phyloP scores from a whole-genome alignment of 495 filamentous ascomycete genomes.

The Aspergillus funiculosus region DNA sequence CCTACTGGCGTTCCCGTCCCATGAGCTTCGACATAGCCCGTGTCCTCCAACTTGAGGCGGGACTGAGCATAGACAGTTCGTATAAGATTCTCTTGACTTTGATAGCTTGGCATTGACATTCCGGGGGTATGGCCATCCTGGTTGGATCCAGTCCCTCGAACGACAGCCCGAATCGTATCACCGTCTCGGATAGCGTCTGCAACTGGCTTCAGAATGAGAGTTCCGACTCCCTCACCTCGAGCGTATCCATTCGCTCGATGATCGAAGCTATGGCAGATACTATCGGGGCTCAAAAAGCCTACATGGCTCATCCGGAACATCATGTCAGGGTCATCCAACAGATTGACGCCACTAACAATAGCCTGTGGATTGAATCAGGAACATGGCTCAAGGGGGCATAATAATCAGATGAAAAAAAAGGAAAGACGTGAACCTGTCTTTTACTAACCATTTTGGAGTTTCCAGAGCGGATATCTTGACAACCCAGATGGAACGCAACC shows the following conservation, averaged over 20 bases:
- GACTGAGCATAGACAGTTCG: slow-evolving; percentile 19
- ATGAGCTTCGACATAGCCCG: slow-evolving; percentile 27
- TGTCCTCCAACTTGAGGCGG: slow-evolving; percentile 17
- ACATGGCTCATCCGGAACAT: slow-evolving; percentile 9
- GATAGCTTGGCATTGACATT: slow-evolving; percentile 15
- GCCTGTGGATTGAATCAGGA: slow-evolving; percentile 10
- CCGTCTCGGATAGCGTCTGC: slow-evolving; percentile 21
- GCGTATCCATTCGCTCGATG: slow-evolving; percentile 27
- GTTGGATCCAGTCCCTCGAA: slow-evolving; percentile 41
- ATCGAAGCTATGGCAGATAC: slow-evolving; percentile 29
- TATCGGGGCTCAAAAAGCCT: slow-evolving; percentile 17
- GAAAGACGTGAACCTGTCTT: too few relatives aligned
- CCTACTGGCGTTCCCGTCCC: slow-evolving; percentile 37
- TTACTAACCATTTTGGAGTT: slow-evolving; percentile 25
- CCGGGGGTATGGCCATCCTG: slow-evolving; percentile 30
- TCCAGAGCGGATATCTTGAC: slow-evolving; percentile 29
- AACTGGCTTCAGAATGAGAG: slow-evolving; percentile 29
- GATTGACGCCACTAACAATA: slow-evolving; percentile 28
- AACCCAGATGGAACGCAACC: slow-evolving; percentile 33
- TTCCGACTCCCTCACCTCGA: slow-evolving; percentile 32
- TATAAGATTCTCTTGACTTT: slow-evolving; percentile 26
- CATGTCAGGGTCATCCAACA: slow-evolving; percentile 24
- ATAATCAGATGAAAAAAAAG: too few relatives aligned
- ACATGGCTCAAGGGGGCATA: too few relatives aligned
- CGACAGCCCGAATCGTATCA: slow-evolving; percentile 33